Evolutionary conservation across 1,139 yeast species (phyloP).

Genomic region (Diutina sp.): DNA sequence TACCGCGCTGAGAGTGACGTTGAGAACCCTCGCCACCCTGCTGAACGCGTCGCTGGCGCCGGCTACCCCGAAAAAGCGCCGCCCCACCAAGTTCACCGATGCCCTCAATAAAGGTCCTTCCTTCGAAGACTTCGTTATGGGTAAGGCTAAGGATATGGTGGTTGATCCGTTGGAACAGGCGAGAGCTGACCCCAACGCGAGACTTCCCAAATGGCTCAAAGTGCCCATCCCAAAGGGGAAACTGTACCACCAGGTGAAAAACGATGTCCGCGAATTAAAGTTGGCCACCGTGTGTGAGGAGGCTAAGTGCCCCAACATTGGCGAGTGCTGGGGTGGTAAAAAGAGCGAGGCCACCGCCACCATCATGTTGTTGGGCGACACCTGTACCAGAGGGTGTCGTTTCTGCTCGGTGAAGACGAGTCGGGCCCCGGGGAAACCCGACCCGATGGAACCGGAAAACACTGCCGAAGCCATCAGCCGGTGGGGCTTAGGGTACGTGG

Average conservation of each 20-base stretch:
- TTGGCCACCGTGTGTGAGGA: conserved; percentile 96
- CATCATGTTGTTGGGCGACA: conserved; percentile 95
- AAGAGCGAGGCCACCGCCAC: conserved; percentile 98
- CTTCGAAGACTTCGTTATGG: conserved; percentile 80
- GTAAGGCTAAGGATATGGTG: conserved; percentile 56
- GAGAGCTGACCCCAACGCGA: conserved; percentile 42
- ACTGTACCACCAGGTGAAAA: conserved; percentile 65
- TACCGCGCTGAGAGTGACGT: not conserved
- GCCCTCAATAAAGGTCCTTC: conserved; percentile 77
- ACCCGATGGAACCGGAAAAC: conserved; percentile 93
- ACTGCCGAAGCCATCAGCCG: conserved; percentile 95
- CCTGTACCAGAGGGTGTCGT: conserved; percentile 97
- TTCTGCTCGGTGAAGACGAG: conserved; percentile 95
- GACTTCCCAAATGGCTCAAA: conserved; percentile 88
- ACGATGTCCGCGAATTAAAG: conserved; percentile 79
- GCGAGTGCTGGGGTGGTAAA: conserved; percentile 99
- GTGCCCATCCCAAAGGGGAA: conserved; percentile 93
- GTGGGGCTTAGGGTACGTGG: conserved; percentile 99
- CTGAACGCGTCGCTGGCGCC: not conserved
- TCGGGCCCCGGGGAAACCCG: conserved; percentile 77
- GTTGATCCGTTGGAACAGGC: conserved; percentile 65
- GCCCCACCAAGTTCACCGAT: conserved; percentile 56
- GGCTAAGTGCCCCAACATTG: conserved; percentile 96
- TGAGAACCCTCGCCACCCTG: not conserved
- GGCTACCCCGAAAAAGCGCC: conserved; percentile 14